Conservation (phyloP, 495 filamentous ascomycete genomes). For the Glutinoglossum americanum region DNA sequence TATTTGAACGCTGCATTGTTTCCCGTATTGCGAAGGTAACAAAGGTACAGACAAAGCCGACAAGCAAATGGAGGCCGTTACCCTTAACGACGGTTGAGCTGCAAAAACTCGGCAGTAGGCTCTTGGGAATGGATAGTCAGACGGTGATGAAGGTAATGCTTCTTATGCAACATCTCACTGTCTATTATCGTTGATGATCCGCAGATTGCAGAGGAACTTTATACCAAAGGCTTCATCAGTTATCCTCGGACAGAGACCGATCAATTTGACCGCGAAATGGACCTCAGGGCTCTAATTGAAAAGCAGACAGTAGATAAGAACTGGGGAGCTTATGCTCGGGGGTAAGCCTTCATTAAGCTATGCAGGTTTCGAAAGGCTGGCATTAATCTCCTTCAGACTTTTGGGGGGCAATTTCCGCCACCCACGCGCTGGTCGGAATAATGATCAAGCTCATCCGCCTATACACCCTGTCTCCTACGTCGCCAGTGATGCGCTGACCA, state of each 20-base stretch:
- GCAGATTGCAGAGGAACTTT: slow-evolving; percentile 62
- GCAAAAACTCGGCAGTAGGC: slow-evolving; percentile 85
- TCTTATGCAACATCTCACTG: neutral
- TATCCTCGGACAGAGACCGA: slow-evolving; percentile 96
- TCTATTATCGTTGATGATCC: neutral
- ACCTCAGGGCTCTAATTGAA: slow-evolving; percentile 56
- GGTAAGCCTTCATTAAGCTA: slow-evolving; percentile 14
- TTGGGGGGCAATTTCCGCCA: slow-evolving; percentile 59
- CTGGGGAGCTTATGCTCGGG: slow-evolving; percentile 72
- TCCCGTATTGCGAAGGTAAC: slow-evolving; percentile 61
- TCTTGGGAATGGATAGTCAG: slow-evolving; percentile 67
- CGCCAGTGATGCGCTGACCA: slow-evolving; percentile 32
- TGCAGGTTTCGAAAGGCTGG: neutral
- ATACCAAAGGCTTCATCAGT: slow-evolving; percentile 87
- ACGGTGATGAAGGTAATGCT: slow-evolving; percentile 49
- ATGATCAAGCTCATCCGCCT: slow-evolving; percentile 91
- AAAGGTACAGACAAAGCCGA: slow-evolving; percentile 73
- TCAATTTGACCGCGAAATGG: slow-evolving; percentile 78
- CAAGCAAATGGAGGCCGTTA: slow-evolving; percentile 81
- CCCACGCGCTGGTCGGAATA: slow-evolving; percentile 63
- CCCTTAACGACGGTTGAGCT: slow-evolving; percentile 94
- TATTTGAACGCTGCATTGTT: slow-evolving; percentile 64
- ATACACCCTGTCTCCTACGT: slow-evolving; percentile 85
- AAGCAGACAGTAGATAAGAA: slow-evolving; percentile 55
- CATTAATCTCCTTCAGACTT: slow-evolving; percentile 22